phyloP scores from a whole-genome alignment of 1,284 basidiomycete genomes.

The Heterobasidion annosum region DNA sequence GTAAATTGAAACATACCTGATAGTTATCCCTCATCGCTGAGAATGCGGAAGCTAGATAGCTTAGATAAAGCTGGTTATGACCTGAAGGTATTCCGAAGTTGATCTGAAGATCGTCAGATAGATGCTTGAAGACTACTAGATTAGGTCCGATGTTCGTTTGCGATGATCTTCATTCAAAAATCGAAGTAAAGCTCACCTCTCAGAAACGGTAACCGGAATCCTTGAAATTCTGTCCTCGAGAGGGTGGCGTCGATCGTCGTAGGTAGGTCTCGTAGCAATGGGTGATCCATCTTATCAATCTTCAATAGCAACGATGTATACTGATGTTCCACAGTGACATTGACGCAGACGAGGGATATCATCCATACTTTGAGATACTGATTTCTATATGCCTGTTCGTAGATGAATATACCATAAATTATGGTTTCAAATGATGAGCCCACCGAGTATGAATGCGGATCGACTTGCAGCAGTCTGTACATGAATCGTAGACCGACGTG shows the following conservation, averaged over 20 bases:
- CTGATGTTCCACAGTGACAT: not conserved
- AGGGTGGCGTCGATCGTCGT: not conserved
- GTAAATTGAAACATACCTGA: not conserved
- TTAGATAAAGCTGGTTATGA: not conserved
- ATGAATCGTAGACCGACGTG: slow-evolving; percentile 1
- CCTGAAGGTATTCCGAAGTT: not conserved
- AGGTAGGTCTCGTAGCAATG: not conserved
- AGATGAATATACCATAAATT: too few species aligned
- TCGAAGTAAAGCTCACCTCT: not conserved
- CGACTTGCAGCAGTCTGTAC: not conserved
- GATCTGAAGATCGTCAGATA: not conserved
- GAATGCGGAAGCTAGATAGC: not conserved
- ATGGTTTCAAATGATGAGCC: too few species aligned
- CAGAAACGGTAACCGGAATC: not conserved
- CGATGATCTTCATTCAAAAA: not conserved
- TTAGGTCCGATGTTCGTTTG: not conserved
- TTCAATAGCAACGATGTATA: not conserved
- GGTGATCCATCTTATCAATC: not conserved
- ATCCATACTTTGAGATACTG: not conserved
- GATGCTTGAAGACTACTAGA: not conserved
- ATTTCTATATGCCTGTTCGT: not conserved
- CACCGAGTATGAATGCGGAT: not conserved
- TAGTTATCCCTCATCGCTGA: not conserved
- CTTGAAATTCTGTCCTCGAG: not conserved
- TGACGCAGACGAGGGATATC: not conserved